Percentiles rank a stretch among this genome's conserved stretches.
These are phyloP conservation scores for Xylaria sp. DNA, from an alignment of 2,329 filamentous ascomycete species.

Conservation along the genomic window DNA sequence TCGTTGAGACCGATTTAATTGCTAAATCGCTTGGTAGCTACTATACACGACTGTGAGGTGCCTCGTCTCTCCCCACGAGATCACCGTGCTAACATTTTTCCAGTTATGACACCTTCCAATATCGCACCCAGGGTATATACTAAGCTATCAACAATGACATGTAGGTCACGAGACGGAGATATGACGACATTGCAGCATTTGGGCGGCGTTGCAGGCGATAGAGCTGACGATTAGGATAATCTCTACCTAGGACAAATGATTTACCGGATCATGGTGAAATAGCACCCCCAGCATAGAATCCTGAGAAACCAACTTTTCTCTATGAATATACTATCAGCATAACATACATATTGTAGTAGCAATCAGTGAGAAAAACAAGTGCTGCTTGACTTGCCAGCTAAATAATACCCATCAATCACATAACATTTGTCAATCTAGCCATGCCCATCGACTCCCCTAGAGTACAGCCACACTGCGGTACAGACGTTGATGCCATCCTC, in stretches of 20 bases:
- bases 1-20: constrained; percentile 83
- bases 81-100: constrained; percentile 17
- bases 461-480: background rate
- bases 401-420: background rate
- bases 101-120: constrained; percentile 88
- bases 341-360: constrained; percentile 13
- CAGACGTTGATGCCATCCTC: background rate
- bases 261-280: constrained; percentile 41
- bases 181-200: constrained; percentile 48
- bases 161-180: constrained; percentile 35
- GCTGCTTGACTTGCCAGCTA: background rate
- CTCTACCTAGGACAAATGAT: constrained; percentile 41
- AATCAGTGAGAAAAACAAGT: background rate
- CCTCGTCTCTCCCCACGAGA: background rate
- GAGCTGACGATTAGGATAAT: constrained; percentile 46
- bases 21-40: constrained; percentile 87
- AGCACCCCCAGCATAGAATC: constrained; percentile 37
- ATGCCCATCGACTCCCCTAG: background rate
- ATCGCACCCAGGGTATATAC: constrained; percentile 88
- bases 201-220: constrained; percentile 50
- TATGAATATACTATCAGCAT: constrained; percentile 32
- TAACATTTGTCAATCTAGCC: background rate
- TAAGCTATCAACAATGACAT: constrained; percentile 54
- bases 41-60: constrained; percentile 81
- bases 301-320: constrained; percentile 38